Base-by-base conservation (phyloP, 257 asterid genomes). In the Gentiana dahurica region DNA sequence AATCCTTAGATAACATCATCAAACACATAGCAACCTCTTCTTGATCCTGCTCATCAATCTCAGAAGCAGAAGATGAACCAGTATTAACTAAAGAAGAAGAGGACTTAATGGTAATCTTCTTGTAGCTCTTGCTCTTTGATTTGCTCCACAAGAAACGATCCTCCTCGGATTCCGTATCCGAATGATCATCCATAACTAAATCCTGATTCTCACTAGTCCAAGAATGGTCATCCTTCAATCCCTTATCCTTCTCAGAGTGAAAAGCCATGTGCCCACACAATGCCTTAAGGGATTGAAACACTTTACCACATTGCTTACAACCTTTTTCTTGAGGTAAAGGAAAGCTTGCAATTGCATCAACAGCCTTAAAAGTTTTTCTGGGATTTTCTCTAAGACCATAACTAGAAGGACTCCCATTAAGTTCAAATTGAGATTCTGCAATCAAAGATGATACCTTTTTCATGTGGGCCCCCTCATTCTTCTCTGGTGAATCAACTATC, bases 241-340 rank as follows among this genome's bases (percentile, higher is more conserved):
- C 74, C 66, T 59, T 85, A 15, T 89, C 95, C 71, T 58, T 85
- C 1, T 84, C 94, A 1, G 98, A 91, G 66, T 91, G 98, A 62
- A 86, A 91, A 66, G 98, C 98, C 98, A 91, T 91, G 63, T 91
- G 98, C 1, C 98, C 96, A 66, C 96, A 91, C 73, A 91, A 66
- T 6, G 98, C 98, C 58, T 91, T 91, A 77, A 78, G 12, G 1
- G 98, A 87, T 57, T 77, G 95, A 75, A 91, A 91, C 63, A 80
- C 84, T 73, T 91, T 91, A 34, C 98, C 96, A 68, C 98, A 91
- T 81, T 83, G 94, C 71, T 87, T 89, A 68, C 98, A 91, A 15
- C 85, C 64, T 60, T 58, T 80, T 54, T 81, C 95, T 62, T 65
- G 77, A 32, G 76, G 70, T 65, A 72, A 45, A 12, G 86, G 88